These are phyloP conservation scores for Oropetium thomaeum DNA, from an alignment of 176 grass and related monocot species.

Conservation along the genomic window DNA sequence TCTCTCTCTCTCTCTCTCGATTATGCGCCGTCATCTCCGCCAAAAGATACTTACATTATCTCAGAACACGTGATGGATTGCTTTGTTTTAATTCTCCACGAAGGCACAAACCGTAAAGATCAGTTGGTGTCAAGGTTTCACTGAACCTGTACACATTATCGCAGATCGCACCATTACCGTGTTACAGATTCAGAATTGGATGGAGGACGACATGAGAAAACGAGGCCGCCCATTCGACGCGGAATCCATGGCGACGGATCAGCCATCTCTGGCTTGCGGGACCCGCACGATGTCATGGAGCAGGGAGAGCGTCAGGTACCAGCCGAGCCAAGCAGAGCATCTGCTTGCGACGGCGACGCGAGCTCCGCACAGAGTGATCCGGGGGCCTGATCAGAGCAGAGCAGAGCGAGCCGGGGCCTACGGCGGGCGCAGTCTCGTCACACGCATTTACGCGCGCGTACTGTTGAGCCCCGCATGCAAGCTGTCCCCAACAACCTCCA, in stretches of 20 bases:
- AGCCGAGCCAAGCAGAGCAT: background rate
- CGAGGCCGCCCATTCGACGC: background rate
- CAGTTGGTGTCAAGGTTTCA: background rate
- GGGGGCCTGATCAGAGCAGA: too few species aligned
- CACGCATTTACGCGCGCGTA: slow-evolving; percentile 34
- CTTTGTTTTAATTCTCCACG: background rate
- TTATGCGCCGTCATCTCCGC: background rate
- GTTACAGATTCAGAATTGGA: background rate
- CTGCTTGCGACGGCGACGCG: too few species aligned
- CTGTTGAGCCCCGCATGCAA: slow-evolving; percentile 43
- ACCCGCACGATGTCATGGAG: background rate
- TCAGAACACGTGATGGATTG: slow-evolving; percentile 18
- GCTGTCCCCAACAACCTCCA: slow-evolving; percentile 82
- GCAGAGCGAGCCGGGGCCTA: background rate
- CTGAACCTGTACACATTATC: background rate
- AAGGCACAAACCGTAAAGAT: background rate
- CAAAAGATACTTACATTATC: background rate
- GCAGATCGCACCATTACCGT: too few species aligned
- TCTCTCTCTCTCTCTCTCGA: too few species aligned
- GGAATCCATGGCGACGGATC: background rate
- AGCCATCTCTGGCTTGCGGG: background rate
- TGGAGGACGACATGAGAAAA: background rate
- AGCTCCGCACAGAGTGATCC: too few species aligned
- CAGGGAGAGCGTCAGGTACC: background rate
- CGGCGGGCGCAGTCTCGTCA: background rate